Evolutionary conservation across 2,329 filamentous ascomycete species (phyloP), one percentile per base, ranked within the genome.

Genomic region (Ilyonectria mors-panacis): DNA sequence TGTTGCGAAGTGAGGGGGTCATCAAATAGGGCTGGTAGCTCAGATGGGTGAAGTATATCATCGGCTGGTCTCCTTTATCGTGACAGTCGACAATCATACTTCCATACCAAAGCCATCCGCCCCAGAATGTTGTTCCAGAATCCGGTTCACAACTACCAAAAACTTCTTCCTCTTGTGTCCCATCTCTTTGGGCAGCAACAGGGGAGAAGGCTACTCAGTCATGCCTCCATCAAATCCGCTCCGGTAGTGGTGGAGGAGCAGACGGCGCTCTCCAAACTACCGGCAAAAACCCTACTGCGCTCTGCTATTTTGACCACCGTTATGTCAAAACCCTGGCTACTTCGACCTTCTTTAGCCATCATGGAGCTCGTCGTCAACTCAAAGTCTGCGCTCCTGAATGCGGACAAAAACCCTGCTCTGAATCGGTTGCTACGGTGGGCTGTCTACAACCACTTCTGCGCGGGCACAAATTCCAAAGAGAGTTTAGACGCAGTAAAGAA

Each of bases 361-460:
- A 68, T 78, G 4, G 70, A 70, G 4, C 21, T 74, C 1, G 59
- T 78, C 6, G 72, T 74, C 12, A 69, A 69, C 6, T 72, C 77
- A 9, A 81, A 81, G 10, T 66, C 72, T 0, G 9, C 61, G 1
- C 59, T 86, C 2, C 75, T 86, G 35, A 84, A 86, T 68, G 84
- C 86, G 0, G 84, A 86, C 59, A 80, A 79, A 30, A 78, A 78
- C 30, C 73, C 71, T 1, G 8, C 76, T 1, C 65, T 78, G 17
- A 86, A 86, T 70, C 79, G 79, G 1, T 19, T 86, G 4, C 73
- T 88, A 12, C 81, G 83, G 48, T 76, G 80, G 55, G 73, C 85
- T 4, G 80, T 88, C 17, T 89, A 89, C 71, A 83, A 87, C 65
- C 87, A 89, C 53, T 89, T 89, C 76, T 88, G 87, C 67, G 87